A percentile compares a stretch with the other conserved stretches of the same genome.
Evolutionary conservation across 345 rosid genomes (phyloP).

Genomic region (Pugionium dolabratum): DNA sequence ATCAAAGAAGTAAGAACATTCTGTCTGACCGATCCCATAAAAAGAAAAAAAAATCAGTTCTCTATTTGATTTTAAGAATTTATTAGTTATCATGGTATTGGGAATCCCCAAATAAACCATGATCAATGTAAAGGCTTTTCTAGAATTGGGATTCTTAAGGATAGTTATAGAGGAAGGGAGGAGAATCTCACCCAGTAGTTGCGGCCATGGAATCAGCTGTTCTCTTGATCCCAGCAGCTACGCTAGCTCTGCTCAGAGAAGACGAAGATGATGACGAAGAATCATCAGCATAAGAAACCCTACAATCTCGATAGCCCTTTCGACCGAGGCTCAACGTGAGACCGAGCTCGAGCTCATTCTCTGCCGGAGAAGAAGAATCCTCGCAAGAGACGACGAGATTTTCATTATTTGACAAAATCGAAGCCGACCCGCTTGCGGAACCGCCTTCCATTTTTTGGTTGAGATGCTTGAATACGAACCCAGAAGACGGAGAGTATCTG

Average conservation of each 20-base stretch:
- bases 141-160: slow-evolving; percentile 14
- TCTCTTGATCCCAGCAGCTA: slow-evolving; percentile 60
- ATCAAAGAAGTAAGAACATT: slow-evolving; percentile 11
- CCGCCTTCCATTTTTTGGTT: slow-evolving; percentile 41
- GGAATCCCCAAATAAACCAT: slow-evolving; percentile 6
- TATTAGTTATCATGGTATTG: neutral
- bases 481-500: slow-evolving; percentile 7
- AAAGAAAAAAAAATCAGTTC: slow-evolving; percentile 4
- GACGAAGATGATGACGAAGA: slow-evolving; percentile 55
- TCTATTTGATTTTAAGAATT: too few species aligned
- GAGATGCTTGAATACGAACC: neutral
- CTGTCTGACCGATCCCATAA: slow-evolving; percentile 8
- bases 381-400: slow-evolving; percentile 61
- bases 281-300: slow-evolving; percentile 61
- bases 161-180: slow-evolving; percentile 5
- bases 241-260: slow-evolving; percentile 52
- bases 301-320: slow-evolving; percentile 42
- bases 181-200: slow-evolving; percentile 53
- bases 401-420: slow-evolving; percentile 62
- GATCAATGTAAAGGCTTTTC: slow-evolving; percentile 21
- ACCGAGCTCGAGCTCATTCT: slow-evolving; percentile 59
- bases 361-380: slow-evolving; percentile 73
- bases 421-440: slow-evolving; percentile 45
- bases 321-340: slow-evolving; percentile 63
- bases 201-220: slow-evolving; percentile 65